Evolutionary conservation across 2,329 filamentous ascomycete species (phyloP).

Genomic region (Blumeria graminis): DNA sequence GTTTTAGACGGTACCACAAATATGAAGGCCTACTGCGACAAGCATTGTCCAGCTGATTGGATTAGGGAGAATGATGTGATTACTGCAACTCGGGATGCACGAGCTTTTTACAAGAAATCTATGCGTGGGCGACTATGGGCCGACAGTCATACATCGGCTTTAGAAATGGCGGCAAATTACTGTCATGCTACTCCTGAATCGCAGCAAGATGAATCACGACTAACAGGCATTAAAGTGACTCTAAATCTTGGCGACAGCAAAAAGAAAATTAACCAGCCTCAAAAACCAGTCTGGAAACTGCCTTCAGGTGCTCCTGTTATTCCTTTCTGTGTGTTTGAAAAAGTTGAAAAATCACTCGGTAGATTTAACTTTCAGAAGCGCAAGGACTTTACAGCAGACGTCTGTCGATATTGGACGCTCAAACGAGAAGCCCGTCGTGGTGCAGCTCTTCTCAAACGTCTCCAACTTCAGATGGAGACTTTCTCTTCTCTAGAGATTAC

Average conservation of each 20-base stretch:
- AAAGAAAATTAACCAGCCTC: slow-evolving; percentile 43
- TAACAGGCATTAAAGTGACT: slow-evolving; percentile 61
- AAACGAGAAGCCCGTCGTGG: slow-evolving; percentile 84
- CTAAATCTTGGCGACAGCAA: slow-evolving; percentile 47
- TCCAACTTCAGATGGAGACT: slow-evolving; percentile 85
- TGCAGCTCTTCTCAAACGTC: slow-evolving; percentile 71
- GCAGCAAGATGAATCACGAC: slow-evolving; percentile 57
- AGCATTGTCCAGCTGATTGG: slow-evolving; percentile 79
- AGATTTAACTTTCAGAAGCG: slow-evolving; percentile 68
- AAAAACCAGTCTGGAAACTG: slow-evolving; percentile 64
- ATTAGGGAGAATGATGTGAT: slow-evolving; percentile 65
- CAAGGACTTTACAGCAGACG: slow-evolving; percentile 80
- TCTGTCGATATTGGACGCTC: slow-evolving; percentile 91
- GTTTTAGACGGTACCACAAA: slow-evolving; percentile 58
- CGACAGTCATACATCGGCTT: slow-evolving; percentile 63
- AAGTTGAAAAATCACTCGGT: slow-evolving; percentile 60
- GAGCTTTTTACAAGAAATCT: slow-evolving; percentile 67
- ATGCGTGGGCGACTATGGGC: slow-evolving; percentile 86
- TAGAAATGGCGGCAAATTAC: slow-evolving; percentile 54
- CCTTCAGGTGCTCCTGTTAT: slow-evolving; percentile 90
- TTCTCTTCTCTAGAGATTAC: slow-evolving; percentile 97
- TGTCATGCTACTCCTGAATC: slow-evolving; percentile 39
- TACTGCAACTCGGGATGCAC: slow-evolving; percentile 56
- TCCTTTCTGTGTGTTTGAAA: slow-evolving; percentile 65
- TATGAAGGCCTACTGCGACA: slow-evolving; percentile 88